Percentiles rank a stretch among this genome's conserved stretches.
Conservation (phyloP, 495 filamentous ascomycete genomes). For the Trichoderma gamsii region DNA sequence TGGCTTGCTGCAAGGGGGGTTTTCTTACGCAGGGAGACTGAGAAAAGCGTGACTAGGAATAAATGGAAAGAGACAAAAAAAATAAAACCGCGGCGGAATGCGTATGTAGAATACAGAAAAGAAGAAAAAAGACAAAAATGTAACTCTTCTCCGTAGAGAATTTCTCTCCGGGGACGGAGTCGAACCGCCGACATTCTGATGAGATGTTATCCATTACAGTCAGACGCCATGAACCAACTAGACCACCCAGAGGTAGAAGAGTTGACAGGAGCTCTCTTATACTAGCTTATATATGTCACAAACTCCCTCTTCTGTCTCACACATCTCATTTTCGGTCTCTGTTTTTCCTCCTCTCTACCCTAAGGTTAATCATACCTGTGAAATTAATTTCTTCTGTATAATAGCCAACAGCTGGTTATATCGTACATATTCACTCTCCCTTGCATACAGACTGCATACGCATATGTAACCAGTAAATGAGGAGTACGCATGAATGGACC, state of each 20-base stretch:
- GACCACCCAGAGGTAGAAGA: slow-evolving; percentile 14
- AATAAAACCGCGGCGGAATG: too few species aligned
- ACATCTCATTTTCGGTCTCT: not conserved
- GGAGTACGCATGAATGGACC: too few species aligned
- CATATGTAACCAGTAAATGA: too few species aligned
- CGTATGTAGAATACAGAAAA: not conserved
- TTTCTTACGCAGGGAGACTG: not conserved
- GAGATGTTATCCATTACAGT: slow-evolving; percentile 12
- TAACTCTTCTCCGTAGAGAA: slow-evolving; percentile 5
- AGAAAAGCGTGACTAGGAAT: not conserved
- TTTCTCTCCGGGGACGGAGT: slow-evolving; percentile 13
- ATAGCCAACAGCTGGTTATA: too few species aligned
- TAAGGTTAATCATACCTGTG: too few species aligned
- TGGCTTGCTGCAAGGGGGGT: too few species aligned
- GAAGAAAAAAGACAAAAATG: not conserved
- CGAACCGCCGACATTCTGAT: slow-evolving; percentile 9
- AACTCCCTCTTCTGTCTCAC: not conserved
- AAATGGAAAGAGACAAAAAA: not conserved
- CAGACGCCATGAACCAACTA: slow-evolving; percentile 12
- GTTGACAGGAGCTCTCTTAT: not conserved
- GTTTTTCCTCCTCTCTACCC: not conserved
- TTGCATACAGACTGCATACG: too few species aligned
- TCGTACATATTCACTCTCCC: too few species aligned
- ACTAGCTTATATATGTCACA: not conserved
- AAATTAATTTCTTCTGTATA: too few species aligned